phyloP scores from a whole-genome alignment of 2,329 filamentous ascomycete species.

The Colletotrichum abscissum region DNA sequence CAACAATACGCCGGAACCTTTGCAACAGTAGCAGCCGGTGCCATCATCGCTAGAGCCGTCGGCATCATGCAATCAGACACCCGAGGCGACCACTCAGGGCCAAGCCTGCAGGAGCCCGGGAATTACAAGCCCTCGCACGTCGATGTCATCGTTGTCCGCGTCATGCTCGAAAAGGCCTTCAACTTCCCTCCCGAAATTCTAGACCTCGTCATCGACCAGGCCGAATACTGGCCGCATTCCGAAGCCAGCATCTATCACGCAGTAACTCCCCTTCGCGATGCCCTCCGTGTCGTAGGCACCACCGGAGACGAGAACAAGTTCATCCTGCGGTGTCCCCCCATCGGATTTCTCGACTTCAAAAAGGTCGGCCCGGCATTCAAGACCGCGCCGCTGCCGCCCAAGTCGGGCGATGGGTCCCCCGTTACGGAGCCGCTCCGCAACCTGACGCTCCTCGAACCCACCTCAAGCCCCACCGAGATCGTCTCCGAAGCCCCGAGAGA shows the following conservation, averaged over 20 bases:
- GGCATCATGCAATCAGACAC: neutral
- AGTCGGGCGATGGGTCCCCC: slow-evolving; percentile 18
- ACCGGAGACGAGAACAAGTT: slow-evolving; percentile 45
- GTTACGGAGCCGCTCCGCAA: slow-evolving; percentile 8
- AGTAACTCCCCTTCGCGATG: slow-evolving; percentile 25
- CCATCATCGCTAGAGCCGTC: slow-evolving; percentile 11
- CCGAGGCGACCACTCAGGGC: neutral
- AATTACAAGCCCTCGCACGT: slow-evolving; percentile 50
- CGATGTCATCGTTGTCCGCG: slow-evolving; percentile 62
- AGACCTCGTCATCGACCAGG: slow-evolving; percentile 66
- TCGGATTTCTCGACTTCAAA: slow-evolving; percentile 44
- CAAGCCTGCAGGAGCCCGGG: neutral
- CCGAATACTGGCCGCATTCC: slow-evolving; percentile 72
- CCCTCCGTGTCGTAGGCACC: slow-evolving; percentile 40
- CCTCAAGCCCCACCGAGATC: neutral
- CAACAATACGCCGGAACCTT: slow-evolving; percentile 21
- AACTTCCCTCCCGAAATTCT: slow-evolving; percentile 66
- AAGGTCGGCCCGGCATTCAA: slow-evolving; percentile 27
- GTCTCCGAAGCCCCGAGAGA: slow-evolving; percentile 37
- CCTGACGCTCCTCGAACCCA: slow-evolving; percentile 21
- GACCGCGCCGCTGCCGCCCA: slow-evolving; percentile 19
- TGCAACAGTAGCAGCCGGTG: slow-evolving; percentile 16
- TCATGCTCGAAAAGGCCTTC: slow-evolving; percentile 56
- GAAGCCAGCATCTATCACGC: slow-evolving; percentile 44
- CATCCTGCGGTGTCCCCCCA: slow-evolving; percentile 47